phyloP scores from a whole-genome alignment of 208 protist species.

The Leishmania lainsoni region DNA sequence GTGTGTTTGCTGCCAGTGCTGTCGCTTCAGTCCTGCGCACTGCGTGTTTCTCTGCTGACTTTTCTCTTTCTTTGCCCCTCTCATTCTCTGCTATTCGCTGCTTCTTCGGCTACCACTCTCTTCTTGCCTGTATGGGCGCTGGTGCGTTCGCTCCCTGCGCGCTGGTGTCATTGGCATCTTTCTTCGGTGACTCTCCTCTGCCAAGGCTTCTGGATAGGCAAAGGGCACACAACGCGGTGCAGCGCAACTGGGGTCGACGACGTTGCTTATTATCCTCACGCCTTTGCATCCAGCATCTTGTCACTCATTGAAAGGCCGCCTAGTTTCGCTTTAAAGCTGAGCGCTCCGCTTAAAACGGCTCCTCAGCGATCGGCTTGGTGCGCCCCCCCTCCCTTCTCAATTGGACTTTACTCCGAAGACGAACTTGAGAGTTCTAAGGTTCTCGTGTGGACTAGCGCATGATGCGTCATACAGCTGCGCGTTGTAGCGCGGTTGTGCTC shows the following conservation, averaged over 20 bases:
- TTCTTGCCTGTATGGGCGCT: not conserved
- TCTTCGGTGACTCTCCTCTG: not conserved
- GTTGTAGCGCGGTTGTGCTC: constrained; percentile 28
- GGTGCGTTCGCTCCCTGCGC: not conserved
- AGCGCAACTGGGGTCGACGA: not conserved
- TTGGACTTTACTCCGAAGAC: no score
- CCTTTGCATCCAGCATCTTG: not conserved
- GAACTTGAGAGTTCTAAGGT: not conserved
- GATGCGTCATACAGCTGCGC: not conserved
- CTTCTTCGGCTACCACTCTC: not conserved
- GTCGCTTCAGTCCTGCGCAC: not conserved
- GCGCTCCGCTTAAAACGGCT: no score
- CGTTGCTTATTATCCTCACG: not conserved
- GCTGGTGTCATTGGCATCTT: not conserved
- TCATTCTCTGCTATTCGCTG: not conserved
- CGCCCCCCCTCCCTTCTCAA: not conserved
- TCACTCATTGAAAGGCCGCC: not conserved
- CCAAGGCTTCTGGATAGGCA: not conserved
- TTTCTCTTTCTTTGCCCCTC: not conserved
- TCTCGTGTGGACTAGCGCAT: not conserved
- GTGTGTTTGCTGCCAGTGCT: not conserved
- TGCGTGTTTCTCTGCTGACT: not conserved
- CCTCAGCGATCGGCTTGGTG: not conserved
- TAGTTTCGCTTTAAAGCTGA: no score
- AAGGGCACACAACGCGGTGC: not conserved